Evolutionary conservation across 1,284 basidiomycete species (phyloP), one percentile per base, ranked within the genome.

Genomic region (Rhodotorula sp.): DNA sequence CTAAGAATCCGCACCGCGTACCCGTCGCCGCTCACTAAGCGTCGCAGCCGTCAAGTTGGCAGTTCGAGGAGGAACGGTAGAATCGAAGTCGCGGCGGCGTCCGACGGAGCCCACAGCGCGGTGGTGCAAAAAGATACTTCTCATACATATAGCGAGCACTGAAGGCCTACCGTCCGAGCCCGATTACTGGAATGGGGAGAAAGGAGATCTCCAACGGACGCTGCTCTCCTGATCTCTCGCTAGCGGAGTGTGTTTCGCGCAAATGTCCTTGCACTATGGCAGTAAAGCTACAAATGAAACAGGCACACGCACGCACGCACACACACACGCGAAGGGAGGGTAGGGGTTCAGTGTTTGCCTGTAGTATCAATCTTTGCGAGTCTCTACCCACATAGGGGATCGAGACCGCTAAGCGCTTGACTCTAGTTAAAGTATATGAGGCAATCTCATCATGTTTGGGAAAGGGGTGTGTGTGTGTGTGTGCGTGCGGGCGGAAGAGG

Each of bases 1-100:
- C 74, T 31, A 72, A 71, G 69, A 79, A 79, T 74, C 76, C 76
- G 31, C 65, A 65, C 65, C 66, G 62, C 46, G 58, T 31, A 15
- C 14, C 65, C 3, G 57, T 66, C 6, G 59, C 66, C 10, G 73
- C 73, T 20, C 73, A 74, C 70, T 73, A 64, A 48, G 39, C 49
- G 47, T 21, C 34, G 57, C 2, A 16, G n/a, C 29, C 7, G 23
- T 14, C 5, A 34, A 39, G 5, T 43, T 16, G 48, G 16, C 49
- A 6, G 34, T 16, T 15, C 21, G 31, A 57, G 54, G 46, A 23
- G 39, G 54, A 21, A 46, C 10, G 12, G 21, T 10, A 10, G 31
- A 39, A 29, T n/a, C 16, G 1, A 43, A 43, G 39, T 43, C 39
- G 39, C 39, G 39, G 39, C 39, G 39, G 39, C 39, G 39, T 43